These are phyloP conservation scores for Thalassia testudinum DNA, from an alignment of 116 monocot species.

Conservation along the genomic window DNA sequence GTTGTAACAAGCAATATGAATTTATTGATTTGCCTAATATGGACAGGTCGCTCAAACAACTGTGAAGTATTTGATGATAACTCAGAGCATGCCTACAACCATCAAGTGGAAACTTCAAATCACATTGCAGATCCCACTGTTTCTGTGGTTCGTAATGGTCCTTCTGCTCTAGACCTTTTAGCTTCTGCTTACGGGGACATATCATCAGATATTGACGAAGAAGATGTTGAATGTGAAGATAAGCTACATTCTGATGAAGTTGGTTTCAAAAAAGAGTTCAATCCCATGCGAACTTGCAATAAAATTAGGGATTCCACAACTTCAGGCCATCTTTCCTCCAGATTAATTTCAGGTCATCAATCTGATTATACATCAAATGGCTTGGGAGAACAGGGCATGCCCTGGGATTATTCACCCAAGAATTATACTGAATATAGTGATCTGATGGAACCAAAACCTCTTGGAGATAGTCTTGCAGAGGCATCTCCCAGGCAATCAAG, in stretches of 20 bases:
- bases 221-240: conserved; percentile 12
- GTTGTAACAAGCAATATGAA: no score
- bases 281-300: no score
- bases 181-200: conserved; percentile 57
- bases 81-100: background rate
- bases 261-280: no score
- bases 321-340: background rate
- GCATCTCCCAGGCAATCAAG: no score
- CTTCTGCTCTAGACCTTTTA: conserved; percentile 82
- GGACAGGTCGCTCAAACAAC: background rate
- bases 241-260: no score
- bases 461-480: no score
- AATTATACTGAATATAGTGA: no score
- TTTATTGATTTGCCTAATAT: no score
- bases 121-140: conserved; percentile 10
- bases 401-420: no score
- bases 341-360: background rate
- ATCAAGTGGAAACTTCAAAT: conserved; percentile 1
- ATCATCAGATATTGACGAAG: conserved; percentile 6
- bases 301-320: no score
- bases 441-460: no score
- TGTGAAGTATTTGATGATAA: background rate
- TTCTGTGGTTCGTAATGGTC: conserved; percentile 11
- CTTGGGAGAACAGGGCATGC: no score
- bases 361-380: background rate